Base-by-base conservation (phyloP, 2,329 filamentous ascomycete species). In the Aspergillus nomiae region DNA sequence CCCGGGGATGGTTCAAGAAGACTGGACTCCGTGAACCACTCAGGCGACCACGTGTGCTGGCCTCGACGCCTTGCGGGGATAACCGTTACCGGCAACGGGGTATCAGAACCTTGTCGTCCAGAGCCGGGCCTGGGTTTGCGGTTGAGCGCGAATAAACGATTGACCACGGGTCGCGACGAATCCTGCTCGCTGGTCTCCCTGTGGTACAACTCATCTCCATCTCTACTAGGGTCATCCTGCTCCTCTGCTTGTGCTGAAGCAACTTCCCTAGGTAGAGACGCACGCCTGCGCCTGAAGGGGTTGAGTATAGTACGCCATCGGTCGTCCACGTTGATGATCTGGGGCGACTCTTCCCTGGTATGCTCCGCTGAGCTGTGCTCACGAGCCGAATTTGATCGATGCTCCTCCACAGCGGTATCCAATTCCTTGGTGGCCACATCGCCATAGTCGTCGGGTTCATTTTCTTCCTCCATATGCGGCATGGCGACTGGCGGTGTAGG, bases 261-360 rank as follows among this genome's bases (percentile, higher is more conserved):
- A 51, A 89, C 81, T 73, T 89, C 87, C 38, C 83, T 83, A 8
- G 87, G 87, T 12, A 87, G 84, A 34, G 85, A 85, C 2, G 82
- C 83, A 32, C 84, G 84, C 70, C 84, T 83, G 50, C 85, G 79
- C 69, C 83, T 85, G 75, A 89, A 89, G 0, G 85, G 83, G 64
- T 87, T 86, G 9, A 83, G 72, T 9, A 87, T 77, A 32, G 78
- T 74, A 56, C 83, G 80, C 85, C 85, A 87, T 60, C 75, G 68
- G 2, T 70, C 68, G 51, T 77, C 77, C 43, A 64, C 55, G 32
- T 71, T 72, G 19, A 75, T 63, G n/a, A 75, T 69, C 32, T 74
- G 74, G 10, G 71, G 70, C 8, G 73, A 72, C 73, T 78, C 71
- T 65, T 72, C 70, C 67, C 70, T 69, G 64, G 50, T 64, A 65